Base-by-base conservation (phyloP, 129 eudicot genomes). In the Lactuca sativa region DNA sequence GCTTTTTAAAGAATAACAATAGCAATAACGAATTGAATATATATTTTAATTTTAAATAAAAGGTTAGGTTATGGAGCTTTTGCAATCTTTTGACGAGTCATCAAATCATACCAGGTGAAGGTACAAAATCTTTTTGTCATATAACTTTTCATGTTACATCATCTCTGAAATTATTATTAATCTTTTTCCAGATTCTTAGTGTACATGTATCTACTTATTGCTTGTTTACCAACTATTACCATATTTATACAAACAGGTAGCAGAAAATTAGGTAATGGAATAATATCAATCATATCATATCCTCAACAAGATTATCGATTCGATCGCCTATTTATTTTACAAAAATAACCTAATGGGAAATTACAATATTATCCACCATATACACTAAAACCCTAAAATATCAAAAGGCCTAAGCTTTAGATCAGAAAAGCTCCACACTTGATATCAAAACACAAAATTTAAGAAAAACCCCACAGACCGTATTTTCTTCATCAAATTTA, bases 41-140 rank as follows among this genome's bases (percentile, higher is more conserved):
- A 44, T 25, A 25, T 25, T 25, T 25, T 25, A 25, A 25, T 9
- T 44, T 9, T 44, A 44, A 36, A 44, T 44, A 47, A 47, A 47
- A 47, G 4, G 52, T 70, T 15, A 47, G n/a, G 52, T 58, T 15
- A 31, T 71, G 76, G 34, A 32, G 14, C 21, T 31, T 9, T 32
- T 51, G 69, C 68, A 72, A 60, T 72, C 76, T 59, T 59, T 62
- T 60, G 69, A 72, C 38, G 36, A 61, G 52, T 61, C 69, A 72
- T 51, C 52, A 33, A 59, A 74, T 74, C 72, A 64, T 11, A 40
- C 72, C 59, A 37, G 79, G 67, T 66, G 58, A 57, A 40, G 60
- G 67, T 74, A 74, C 79, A 66, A 33, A n/a, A 74, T 75, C 62
- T 58, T 75, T 66, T 75, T 47, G 68, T 15, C 59, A 61, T 56